These are phyloP conservation scores for Delphinella strobiligena DNA, from an alignment of 2,329 filamentous ascomycete genomes.

Conservation along the genomic window DNA sequence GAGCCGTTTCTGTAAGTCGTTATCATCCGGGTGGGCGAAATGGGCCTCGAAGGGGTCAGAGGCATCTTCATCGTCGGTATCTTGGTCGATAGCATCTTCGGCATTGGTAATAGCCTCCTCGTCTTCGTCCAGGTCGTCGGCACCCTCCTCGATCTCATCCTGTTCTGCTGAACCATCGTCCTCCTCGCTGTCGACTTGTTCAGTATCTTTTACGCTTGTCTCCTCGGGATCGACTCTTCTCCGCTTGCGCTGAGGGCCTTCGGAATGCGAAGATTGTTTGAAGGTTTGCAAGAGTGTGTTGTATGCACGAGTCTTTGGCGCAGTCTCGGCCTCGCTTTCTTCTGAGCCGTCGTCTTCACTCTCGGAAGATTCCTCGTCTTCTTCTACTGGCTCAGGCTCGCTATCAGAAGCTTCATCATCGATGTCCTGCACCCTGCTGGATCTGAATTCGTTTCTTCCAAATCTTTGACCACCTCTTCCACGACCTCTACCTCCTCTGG, in stretches of 20 bases:
- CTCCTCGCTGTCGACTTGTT: conserved; percentile 23
- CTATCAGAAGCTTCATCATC: conserved; percentile 15
- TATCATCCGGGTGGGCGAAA: conserved; percentile 58
- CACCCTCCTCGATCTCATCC: conserved; percentile 27
- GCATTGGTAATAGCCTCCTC: conserved; percentile 2
- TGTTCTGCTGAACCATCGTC: conserved; percentile 31
- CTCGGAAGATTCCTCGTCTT: conserved; percentile 13
- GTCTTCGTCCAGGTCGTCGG: conserved; percentile 33
- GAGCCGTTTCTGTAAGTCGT: conserved; percentile 41
- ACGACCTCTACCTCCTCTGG: conserved; percentile 9
- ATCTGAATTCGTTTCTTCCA: conserved; percentile 8
- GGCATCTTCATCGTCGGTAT: conserved; percentile 15
- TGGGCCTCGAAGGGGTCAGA: conserved; percentile 71
- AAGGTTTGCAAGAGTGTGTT: conserved; percentile 45
- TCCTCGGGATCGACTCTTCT: conserved; percentile 38
- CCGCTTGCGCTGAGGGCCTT: conserved; percentile 38
- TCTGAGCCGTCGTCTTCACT: conserved; percentile 15
- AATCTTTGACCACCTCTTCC: conserved; percentile 14
- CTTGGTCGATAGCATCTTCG: conserved; percentile 6
- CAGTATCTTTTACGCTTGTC: too few species aligned
- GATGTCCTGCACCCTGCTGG: conserved; percentile 17
- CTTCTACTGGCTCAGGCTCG: conserved; percentile 13
- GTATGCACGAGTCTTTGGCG: conserved; percentile 34
- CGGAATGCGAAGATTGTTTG: conserved; percentile 26
- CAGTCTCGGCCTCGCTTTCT: conserved; percentile 21